Conservation (phyloP, 192 early-diverging fungal species). For the Phycomyces nitens region DNA sequence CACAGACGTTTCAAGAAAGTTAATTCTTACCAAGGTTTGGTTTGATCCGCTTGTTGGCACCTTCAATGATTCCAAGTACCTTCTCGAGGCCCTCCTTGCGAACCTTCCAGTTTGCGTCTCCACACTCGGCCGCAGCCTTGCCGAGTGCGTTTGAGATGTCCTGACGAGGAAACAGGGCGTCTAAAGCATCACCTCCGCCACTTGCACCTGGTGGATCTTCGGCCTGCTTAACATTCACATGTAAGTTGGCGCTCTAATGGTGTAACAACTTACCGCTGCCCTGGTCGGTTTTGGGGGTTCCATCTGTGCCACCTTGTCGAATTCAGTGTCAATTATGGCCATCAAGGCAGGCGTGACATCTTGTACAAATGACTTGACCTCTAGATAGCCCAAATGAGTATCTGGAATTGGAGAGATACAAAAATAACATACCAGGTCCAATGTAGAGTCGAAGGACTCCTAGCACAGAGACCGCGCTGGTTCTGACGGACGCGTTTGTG, state of each 20-base stretch:
- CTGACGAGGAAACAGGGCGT: conserved; percentile 85
- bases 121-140: conserved; percentile 55
- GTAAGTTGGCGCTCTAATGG: neutral
- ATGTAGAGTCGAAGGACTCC: conserved; percentile 79
- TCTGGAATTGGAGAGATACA: conserved; percentile 5
- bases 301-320: conserved; percentile 78
- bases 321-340: conserved; percentile 87
- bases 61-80: conserved; percentile 68
- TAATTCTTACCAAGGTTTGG: conserved; percentile 57
- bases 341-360: conserved; percentile 84
- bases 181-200: conserved; percentile 54
- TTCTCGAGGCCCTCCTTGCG: conserved; percentile 90
- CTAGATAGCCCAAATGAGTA: conserved; percentile 31
- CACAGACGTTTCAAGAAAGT: no score
- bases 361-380: conserved; percentile 76
- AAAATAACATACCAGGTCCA: conserved; percentile 58
- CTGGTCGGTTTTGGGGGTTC: conserved; percentile 65
- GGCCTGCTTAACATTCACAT: conserved; percentile 5
- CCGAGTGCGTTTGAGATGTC: conserved; percentile 71
- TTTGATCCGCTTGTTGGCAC: conserved; percentile 77
- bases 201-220: conserved; percentile 20
- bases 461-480: conserved; percentile 75
- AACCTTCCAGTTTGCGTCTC: conserved; percentile 87
- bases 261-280: conserved; percentile 24
- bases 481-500: conserved; percentile 79